Evolutionary conservation across 371 early-diverging fungal species (phyloP).

Genomic region (Syncephalis plumigaleata): DNA sequence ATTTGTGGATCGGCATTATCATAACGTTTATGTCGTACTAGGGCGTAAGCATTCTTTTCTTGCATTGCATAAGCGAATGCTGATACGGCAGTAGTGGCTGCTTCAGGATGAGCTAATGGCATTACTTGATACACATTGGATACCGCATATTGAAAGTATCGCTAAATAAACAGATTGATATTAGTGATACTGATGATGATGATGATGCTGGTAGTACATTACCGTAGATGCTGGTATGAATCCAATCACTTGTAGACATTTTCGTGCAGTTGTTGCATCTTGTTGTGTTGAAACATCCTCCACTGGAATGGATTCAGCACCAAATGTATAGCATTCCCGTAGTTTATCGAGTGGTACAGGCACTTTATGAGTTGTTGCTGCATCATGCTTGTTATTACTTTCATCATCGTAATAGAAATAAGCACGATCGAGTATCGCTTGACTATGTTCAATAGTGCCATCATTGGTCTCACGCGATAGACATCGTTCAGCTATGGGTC

Average conservation of each 20-base stretch:
- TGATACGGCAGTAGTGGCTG: slow-evolving; percentile 22
- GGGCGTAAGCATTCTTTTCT: slow-evolving; percentile 27
- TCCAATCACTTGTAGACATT: slow-evolving; percentile 38
- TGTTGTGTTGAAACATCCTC: too few species aligned
- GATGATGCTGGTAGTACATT: slow-evolving; percentile 1
- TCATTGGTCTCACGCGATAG: too few species aligned
- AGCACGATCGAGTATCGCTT: too few species aligned
- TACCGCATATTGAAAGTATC: slow-evolving; percentile 13
- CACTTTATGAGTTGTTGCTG: too few species aligned
- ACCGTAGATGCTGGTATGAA: slow-evolving; percentile 23
- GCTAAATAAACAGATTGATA: slow-evolving; percentile 6
- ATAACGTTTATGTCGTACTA: slow-evolving; percentile 30
- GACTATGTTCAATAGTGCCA: too few species aligned
- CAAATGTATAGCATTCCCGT: too few species aligned
- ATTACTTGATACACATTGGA: slow-evolving; percentile 23
- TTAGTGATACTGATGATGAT: neutral
- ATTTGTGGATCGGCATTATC: neutral
- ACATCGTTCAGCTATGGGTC: too few species aligned
- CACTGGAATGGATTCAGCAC: too few species aligned
- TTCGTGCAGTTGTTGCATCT: slow-evolving; percentile 3
- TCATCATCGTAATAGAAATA: too few species aligned
- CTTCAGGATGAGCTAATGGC: neutral
- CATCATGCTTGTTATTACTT: too few species aligned
- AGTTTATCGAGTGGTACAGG: too few species aligned
- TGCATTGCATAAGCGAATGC: slow-evolving; percentile 32